phyloP scores from a whole-genome alignment of 129 eudicot species.

The Helianthus annuus region HanXRQr2.0-SUNRISE NC_035449.2:40285441-40285940 shows the following conservation, averaged over 20 bases:
- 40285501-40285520: too few species aligned
- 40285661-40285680: not conserved
- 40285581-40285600: slow-evolving; percentile 3
- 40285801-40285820: slow-evolving; percentile 58
- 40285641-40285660: not conserved
- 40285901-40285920: too few species aligned
- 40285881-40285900: too few species aligned
- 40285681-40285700: not conserved
- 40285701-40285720: not conserved
- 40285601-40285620: slow-evolving; percentile 8
- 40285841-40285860: slow-evolving; percentile 37
- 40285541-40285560: slow-evolving; percentile 1
- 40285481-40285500: too few species aligned
- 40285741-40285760: not conserved
- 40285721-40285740: too few species aligned
- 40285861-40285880: too few species aligned
- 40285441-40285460: too few species aligned
- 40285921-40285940: too few species aligned
- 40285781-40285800: slow-evolving; percentile 60
- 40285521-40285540: too few species aligned
- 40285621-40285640: not conserved
- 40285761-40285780: not conserved
- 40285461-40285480: too few species aligned
- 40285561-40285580: not conserved
- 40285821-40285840: slow-evolving; percentile 75